Percentiles rank a stretch among this genome's conserved stretches.
phyloP scores from a whole-genome alignment of 169 alveolate genomes.

The Eimeria maxima region DNA sequence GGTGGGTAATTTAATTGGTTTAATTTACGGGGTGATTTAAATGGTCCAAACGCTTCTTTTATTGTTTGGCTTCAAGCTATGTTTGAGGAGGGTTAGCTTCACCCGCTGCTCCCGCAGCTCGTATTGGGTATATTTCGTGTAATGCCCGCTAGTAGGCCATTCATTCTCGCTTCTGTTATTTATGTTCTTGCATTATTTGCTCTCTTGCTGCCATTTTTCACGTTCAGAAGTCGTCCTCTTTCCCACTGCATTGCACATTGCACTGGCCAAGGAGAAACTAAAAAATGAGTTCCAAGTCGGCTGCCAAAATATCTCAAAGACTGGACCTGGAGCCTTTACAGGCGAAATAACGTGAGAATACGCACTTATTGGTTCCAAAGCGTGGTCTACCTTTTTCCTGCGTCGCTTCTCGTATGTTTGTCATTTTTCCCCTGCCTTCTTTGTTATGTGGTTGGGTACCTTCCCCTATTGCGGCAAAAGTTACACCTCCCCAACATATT shows the following conservation, averaged over 20 bases:
- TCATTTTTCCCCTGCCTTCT: background rate
- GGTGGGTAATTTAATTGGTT: background rate
- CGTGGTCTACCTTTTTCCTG: too few relatives aligned
- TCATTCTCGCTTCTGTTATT: background rate
- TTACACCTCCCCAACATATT: too few relatives aligned
- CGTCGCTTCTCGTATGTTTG: too few relatives aligned
- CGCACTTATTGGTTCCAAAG: too few relatives aligned
- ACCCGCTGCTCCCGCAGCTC: background rate
- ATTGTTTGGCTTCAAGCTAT: too few relatives aligned
- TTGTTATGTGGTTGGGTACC: background rate
- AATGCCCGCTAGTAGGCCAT: background rate
- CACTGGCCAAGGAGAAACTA: conserved; percentile 88
- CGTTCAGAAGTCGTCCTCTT: conserved; percentile 92
- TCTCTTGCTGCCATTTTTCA: background rate
- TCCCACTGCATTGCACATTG: conserved; percentile 95
- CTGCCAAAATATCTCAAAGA: conserved; percentile 95
- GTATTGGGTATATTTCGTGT: background rate
- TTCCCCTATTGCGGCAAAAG: too few relatives aligned
- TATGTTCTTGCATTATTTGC: background rate
- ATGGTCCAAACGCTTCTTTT: too few relatives aligned
- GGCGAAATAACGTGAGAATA: conserved; percentile 94
- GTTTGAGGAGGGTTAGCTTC: background rate
- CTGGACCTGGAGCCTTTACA: conserved; percentile 98
- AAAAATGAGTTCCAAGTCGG: conserved; percentile 92
- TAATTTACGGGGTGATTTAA: too few relatives aligned